Percentiles rank a stretch among this genome's conserved stretches.
Conservation (phyloP, 768 basidiomycete genomes). For the Candolleomyces efflorescens region DNA sequence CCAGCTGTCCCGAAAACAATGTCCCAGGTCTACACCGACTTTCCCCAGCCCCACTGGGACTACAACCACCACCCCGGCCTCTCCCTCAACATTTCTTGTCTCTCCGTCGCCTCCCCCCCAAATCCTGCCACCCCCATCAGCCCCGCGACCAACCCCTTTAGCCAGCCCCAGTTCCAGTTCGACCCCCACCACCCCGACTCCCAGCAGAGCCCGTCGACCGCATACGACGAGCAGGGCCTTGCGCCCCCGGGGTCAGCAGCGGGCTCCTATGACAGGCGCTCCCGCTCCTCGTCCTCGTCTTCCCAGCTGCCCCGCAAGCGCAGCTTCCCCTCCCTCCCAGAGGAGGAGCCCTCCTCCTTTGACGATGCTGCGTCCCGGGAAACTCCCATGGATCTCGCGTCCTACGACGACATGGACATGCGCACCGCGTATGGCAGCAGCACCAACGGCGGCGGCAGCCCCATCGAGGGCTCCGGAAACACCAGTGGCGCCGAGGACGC, state of each 20-base stretch:
- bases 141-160: constrained; percentile 42
- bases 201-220: constrained; percentile 24
- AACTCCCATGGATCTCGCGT: constrained; percentile 26
- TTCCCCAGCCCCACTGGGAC: constrained; percentile 10
- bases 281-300: constrained; percentile 36
- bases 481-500: constrained; percentile 40
- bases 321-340: constrained; percentile 32
- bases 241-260: constrained; percentile 21
- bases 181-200: constrained; percentile 29
- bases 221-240: constrained; percentile 26
- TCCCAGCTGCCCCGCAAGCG: constrained; percentile 54
- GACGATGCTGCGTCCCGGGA: constrained; percentile 29
- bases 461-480: constrained; percentile 47
- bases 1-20: background rate
- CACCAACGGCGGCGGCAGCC: constrained; percentile 26
- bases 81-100: constrained; percentile 63
- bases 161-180: constrained; percentile 50
- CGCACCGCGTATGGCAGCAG: constrained; percentile 27
- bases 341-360: constrained; percentile 36
- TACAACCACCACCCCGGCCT: constrained; percentile 37
- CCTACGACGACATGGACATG: constrained; percentile 61
- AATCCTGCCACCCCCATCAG: constrained; percentile 62
- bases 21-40: constrained; percentile 1
- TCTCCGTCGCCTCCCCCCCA: constrained; percentile 63
- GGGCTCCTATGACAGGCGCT: constrained; percentile 11